phyloP scores from a whole-genome alignment of 805 yeast species.

The Suhomyces xylopsoci region DNA sequence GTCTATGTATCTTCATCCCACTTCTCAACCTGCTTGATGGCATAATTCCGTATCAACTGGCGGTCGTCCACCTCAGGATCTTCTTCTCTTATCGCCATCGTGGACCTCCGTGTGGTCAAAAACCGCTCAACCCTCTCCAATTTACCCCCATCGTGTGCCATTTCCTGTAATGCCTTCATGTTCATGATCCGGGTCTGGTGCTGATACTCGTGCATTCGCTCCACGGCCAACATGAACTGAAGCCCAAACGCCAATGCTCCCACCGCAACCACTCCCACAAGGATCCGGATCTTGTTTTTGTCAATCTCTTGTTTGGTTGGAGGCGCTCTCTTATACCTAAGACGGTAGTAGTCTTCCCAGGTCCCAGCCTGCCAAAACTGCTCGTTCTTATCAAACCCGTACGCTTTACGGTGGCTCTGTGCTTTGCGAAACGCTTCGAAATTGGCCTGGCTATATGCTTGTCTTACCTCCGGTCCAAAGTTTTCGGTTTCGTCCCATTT shows the following conservation, averaged over 20 bases:
- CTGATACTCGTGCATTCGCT: constrained; percentile 31
- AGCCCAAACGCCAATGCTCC: constrained; percentile 37
- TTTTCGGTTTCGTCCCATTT: constrained; percentile 5
- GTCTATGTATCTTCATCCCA: no score
- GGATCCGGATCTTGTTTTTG: constrained; percentile 43
- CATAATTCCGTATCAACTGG: constrained; percentile 29
- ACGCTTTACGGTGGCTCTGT: constrained; percentile 33
- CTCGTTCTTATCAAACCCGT: constrained; percentile 33
- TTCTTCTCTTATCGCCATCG: constrained; percentile 19
- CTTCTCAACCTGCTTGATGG: constrained; percentile 22
- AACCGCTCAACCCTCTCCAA: constrained; percentile 34
- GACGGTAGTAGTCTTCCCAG: constrained; percentile 59
- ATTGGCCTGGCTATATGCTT: constrained; percentile 10
- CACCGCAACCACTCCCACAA: constrained; percentile 38
- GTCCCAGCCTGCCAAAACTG: constrained; percentile 60
- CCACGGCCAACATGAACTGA: constrained; percentile 39
- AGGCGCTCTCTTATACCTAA: constrained; percentile 35
- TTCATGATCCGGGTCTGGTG: constrained; percentile 24
- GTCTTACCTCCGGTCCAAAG: constrained; percentile 4
- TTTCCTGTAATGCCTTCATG: constrained; percentile 27
- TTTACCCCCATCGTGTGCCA: constrained; percentile 26
- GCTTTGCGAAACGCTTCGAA: constrained; percentile 38
- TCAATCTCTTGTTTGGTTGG: constrained; percentile 40
- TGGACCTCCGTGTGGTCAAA: constrained; percentile 30
- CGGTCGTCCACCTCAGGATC: neutral